Conservation (phyloP, 768 basidiomycete species). For the Boletus tomentosulus region DNA sequence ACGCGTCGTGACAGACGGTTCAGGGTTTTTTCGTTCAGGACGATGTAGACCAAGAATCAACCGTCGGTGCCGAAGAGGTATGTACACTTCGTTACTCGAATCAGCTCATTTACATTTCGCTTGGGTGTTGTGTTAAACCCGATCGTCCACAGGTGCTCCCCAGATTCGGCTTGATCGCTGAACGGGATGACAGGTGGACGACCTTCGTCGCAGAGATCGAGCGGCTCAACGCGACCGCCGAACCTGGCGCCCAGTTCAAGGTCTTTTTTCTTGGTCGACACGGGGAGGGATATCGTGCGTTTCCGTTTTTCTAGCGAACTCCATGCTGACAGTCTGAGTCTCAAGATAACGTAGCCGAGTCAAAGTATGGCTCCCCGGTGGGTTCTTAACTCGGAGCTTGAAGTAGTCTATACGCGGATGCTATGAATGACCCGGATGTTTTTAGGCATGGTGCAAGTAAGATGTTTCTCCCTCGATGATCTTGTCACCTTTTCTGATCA, state of each 20-base stretch:
- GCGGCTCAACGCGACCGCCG: conserved; percentile 29
- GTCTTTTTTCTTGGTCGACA: conserved; percentile 65
- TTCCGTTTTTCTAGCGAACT: not conserved
- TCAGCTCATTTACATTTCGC: not conserved
- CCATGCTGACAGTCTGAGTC: not conserved
- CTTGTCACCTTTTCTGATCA: not conserved
- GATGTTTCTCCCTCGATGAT: conserved; percentile 14
- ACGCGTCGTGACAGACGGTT: conserved; percentile 18
- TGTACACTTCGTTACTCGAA: not conserved
- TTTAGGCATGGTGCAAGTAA: conserved; percentile 57
- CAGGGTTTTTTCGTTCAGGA: conserved; percentile 24
- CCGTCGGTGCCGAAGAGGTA: conserved; percentile 3
- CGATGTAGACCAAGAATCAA: not conserved
- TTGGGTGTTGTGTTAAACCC: not conserved
- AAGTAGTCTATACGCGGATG: not conserved
- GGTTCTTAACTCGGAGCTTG: not conserved
- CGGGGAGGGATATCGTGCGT: conserved; percentile 51
- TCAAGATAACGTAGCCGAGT: conserved; percentile 65
- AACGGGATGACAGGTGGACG: conserved; percentile 46
- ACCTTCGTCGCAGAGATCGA: conserved; percentile 38
- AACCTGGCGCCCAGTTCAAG: conserved; percentile 35
- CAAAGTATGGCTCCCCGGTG: conserved; percentile 57
- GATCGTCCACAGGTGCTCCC: conserved; percentile 13
- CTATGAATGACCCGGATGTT: not conserved
- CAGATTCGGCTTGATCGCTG: conserved; percentile 36